These are phyloP conservation scores for Ciborinia camelliae DNA, from an alignment of 2,329 filamentous ascomycete genomes.

Conservation along the genomic window DNA sequence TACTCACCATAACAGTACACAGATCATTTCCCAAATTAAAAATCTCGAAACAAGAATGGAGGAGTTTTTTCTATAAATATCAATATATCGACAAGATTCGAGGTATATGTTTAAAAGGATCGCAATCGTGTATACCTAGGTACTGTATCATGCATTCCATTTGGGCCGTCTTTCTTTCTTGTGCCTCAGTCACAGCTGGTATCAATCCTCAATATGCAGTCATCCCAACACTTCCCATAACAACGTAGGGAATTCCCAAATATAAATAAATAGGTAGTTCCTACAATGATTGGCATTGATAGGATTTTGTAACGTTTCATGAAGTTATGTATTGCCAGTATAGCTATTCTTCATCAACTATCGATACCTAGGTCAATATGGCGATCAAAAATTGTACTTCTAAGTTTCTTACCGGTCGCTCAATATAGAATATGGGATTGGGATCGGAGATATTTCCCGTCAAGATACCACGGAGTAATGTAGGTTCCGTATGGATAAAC, in stretches of 20 bases:
- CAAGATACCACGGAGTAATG: too few species aligned
- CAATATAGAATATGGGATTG: not conserved
- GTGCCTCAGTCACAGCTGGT: not conserved
- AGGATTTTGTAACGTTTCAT: conserved; percentile 3
- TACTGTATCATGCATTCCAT: not conserved
- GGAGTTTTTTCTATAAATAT: not conserved
- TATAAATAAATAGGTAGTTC: not conserved
- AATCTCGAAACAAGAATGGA: not conserved
- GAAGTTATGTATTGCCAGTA: not conserved
- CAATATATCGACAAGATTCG: not conserved
- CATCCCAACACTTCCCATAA: conserved; percentile 8
- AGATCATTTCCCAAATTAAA: not conserved
- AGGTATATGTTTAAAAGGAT: too few species aligned
- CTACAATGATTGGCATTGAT: not conserved
- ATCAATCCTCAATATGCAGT: not conserved
- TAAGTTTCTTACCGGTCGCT: not conserved
- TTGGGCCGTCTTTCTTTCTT: not conserved
- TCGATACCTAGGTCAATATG: not conserved
- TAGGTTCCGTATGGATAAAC: too few species aligned
- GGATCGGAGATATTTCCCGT: not conserved
- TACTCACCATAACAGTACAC: not conserved
- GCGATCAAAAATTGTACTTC: not conserved
- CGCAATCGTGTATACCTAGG: not conserved
- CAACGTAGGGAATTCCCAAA: not conserved
- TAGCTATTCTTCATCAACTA: not conserved